These are phyloP conservation scores for Nematodospora anomalae DNA, from an alignment of 1,139 yeast genomes.

Conservation along the genomic window DNA sequence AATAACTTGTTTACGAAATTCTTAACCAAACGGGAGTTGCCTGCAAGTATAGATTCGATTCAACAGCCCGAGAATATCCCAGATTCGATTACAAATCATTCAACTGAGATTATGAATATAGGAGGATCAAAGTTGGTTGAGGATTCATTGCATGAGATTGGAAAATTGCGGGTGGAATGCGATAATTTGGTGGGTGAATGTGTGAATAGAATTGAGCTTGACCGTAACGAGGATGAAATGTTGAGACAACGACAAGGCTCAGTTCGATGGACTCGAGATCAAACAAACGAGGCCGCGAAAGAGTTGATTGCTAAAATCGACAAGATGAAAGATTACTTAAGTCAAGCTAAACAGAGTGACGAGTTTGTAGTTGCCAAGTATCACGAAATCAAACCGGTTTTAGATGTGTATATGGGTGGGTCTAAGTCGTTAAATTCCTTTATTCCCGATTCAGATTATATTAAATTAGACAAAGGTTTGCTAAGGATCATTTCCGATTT, in stretches of 20 bases:
- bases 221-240: constrained; percentile 55
- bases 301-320: constrained; percentile 39
- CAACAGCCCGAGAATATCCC: constrained; percentile 68
- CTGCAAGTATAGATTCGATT: constrained; percentile 63
- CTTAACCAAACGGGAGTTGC: constrained; percentile 48
- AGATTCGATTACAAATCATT: constrained; percentile 51
- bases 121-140: constrained; percentile 55
- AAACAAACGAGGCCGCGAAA: constrained; percentile 39
- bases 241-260: constrained; percentile 51
- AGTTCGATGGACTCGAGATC: constrained; percentile 47
- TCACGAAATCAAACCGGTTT: constrained; percentile 37
- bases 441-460: constrained; percentile 51
- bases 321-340: constrained; percentile 49
- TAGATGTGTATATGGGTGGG: constrained; percentile 48
- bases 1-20: constrained; percentile 48
- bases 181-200: constrained; percentile 44
- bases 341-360: constrained; percentile 67
- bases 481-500: constrained; percentile 40
- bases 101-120: constrained; percentile 50
- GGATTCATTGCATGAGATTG: constrained; percentile 46
- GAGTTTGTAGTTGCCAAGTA: constrained; percentile 45
- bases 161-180: constrained; percentile 41
- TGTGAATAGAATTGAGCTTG: constrained; percentile 47
- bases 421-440: constrained; percentile 39
- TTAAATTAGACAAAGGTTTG: constrained; percentile 42